Evolutionary conservation across 805 yeast species (phyloP).

Genomic region (Myxozyma mucilagina): DNA sequence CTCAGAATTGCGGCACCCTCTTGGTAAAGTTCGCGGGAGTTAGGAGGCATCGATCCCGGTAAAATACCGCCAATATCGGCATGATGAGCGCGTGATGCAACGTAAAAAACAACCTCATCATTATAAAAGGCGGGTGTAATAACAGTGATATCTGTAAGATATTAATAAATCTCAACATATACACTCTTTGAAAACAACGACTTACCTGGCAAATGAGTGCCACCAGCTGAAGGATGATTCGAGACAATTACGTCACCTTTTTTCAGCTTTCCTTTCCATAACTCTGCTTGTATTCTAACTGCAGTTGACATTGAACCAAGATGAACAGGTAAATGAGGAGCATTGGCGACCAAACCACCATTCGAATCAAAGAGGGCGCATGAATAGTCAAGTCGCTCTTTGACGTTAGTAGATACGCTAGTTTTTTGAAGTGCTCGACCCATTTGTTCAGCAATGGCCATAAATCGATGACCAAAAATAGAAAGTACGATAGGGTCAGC

Average conservation of each 20-base stretch:
- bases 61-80: conserved; percentile 92
- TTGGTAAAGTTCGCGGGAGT: conserved; percentile 77
- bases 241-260: conserved; percentile 77
- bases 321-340: conserved; percentile 87
- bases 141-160: conserved; percentile 83
- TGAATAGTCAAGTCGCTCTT: conserved; percentile 79
- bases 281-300: conserved; percentile 60
- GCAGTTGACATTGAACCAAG: conserved; percentile 85
- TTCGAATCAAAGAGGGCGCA: conserved; percentile 77
- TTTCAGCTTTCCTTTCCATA: conserved; percentile 63
- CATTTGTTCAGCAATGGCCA: conserved; percentile 92
- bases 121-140: conserved; percentile 77
- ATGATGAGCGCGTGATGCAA: conserved; percentile 94
- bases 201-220: conserved; percentile 68
- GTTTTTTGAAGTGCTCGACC: conserved; percentile 78
- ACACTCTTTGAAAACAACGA: background rate
- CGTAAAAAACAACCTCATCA: conserved; percentile 70
- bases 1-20: conserved; percentile 90
- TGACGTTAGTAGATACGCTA: conserved; percentile 77
- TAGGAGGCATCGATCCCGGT: conserved; percentile 95
- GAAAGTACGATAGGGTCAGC: conserved; percentile 73
- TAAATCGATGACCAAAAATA: conserved; percentile 78
- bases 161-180: background rate
- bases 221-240: conserved; percentile 83
- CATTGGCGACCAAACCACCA: conserved; percentile 83